Evolutionary conservation across 2,329 filamentous ascomycete species (phyloP), one percentile per base, ranked within the genome.

Genomic region (Fusarium sp.): DNA sequence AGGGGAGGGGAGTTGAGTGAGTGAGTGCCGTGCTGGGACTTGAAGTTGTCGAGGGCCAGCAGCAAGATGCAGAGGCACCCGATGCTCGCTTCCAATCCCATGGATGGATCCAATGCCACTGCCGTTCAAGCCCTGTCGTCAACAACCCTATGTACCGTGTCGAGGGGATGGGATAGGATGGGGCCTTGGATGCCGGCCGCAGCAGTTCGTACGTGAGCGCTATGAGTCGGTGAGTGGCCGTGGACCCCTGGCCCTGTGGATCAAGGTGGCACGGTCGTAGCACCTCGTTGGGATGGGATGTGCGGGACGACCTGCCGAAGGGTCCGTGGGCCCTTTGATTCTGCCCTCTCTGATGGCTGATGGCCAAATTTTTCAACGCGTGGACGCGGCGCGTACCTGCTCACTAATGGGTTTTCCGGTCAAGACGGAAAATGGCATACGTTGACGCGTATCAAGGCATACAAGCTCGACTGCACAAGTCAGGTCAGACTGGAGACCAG

Each of bases 141-240:
- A 55, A 62, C 40, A 44, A 44, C 40, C 40, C 40, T 23, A 44
- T 44, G 18, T 36, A 55, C 56, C 16, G 38, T 59, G 23, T 55
- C 51, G 42, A 68, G 62, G 40, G 40, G 40, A 46, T 56, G 61
- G 42, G 23, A 40, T 23, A 20, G 20, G 40, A 58, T 56, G 61
- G 44, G 44, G 44, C 44, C 44, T 61, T 58, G 58, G 62, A 61
- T 64, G 62, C 67, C 62, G 58, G 65, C 60, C 50, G 63, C 65
- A 73, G 68, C 63, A 70, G 69, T 69, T 71, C 64, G 68, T 74
- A 70, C 70, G 70, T 71, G 67, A 70, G 65, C 71, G 54, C 55
- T 67, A 68, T 20, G 57, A 74, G 72, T 74, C 72, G 72, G 72
- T 74, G 72, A 74, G 70, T 74, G 72, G 72, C 55, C 70, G 40